Evolutionary conservation across 2,329 filamentous ascomycete species (phyloP).

Genomic region (Basipetospora chlamydospora): DNA sequence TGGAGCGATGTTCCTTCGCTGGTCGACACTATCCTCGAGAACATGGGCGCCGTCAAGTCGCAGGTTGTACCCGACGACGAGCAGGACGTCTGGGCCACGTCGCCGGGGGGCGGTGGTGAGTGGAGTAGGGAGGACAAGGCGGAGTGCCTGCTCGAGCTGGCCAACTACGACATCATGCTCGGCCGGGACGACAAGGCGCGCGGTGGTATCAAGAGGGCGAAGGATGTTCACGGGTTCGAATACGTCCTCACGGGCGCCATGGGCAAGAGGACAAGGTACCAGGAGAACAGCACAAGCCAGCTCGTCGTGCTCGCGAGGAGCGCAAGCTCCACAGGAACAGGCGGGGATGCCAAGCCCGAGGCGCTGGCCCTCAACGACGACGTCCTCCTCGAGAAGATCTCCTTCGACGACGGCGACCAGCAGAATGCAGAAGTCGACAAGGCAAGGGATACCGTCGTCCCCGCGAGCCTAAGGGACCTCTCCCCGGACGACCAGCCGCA

Average conservation of each 20-base stretch:
- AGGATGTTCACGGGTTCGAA: slow-evolving; percentile 51
- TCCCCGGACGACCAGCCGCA: slow-evolving; percentile 71
- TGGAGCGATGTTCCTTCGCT: slow-evolving; percentile 46
- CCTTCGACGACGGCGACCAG: slow-evolving; percentile 48
- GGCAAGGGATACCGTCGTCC: slow-evolving; percentile 30
- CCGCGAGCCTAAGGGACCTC: slow-evolving; percentile 42
- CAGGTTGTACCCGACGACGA: slow-evolving; percentile 21
- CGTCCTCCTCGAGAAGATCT: slow-evolving; percentile 75
- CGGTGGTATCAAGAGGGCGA: slow-evolving; percentile 54
- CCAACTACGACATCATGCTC: slow-evolving; percentile 71
- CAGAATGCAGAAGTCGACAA: too few relatives aligned
- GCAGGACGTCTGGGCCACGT: slow-evolving; percentile 25
- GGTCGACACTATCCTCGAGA: slow-evolving; percentile 30
- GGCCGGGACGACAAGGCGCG: slow-evolving; percentile 65
- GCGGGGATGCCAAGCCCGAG: slow-evolving; percentile 32
- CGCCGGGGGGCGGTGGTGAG: slow-evolving; percentile 11
- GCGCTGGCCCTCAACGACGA: slow-evolving; percentile 78
- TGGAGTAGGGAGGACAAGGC: slow-evolving; percentile 39
- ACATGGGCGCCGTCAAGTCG: slow-evolving; percentile 25
- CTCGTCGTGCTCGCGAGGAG: slow-evolving; percentile 83
- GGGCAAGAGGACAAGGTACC: slow-evolving; percentile 72
- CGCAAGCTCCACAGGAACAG: slow-evolving; percentile 15
- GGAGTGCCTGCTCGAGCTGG: slow-evolving; percentile 66
- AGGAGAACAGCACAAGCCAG: slow-evolving; percentile 70
- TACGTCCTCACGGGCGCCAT: slow-evolving; percentile 77